Percentiles rank a stretch among this genome's conserved stretches.
phyloP scores from a whole-genome alignment of 805 yeast genomes.

The Lipomyces yamanashiensis region DNA sequence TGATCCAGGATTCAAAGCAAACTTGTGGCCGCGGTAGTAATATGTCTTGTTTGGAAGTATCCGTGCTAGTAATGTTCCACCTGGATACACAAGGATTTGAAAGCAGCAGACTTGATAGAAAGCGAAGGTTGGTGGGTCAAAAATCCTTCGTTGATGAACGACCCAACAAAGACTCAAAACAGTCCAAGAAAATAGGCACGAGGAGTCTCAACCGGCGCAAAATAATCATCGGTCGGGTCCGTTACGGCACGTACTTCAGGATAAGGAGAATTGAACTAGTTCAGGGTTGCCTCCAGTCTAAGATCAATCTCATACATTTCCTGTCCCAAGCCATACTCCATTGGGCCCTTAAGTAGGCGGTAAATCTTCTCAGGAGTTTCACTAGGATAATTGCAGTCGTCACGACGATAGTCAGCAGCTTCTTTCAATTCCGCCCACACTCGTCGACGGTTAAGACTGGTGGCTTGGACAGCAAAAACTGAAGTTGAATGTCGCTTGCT shows the following conservation, averaged over 20 bases:
- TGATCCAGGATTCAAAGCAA: conserved; percentile 61
- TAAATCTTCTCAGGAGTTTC: conserved; percentile 15
- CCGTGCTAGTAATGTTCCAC: conserved; percentile 50
- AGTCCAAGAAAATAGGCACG: conserved; percentile 59
- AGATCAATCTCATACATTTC: conserved; percentile 26
- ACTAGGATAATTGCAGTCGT: conserved; percentile 18
- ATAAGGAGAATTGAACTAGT: conserved; percentile 49
- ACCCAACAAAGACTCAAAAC: conserved; percentile 59
- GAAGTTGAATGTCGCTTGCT: conserved; percentile 42
- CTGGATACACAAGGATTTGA: conserved; percentile 66
- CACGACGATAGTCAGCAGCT: conserved; percentile 18
- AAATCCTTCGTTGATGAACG: conserved; percentile 62
- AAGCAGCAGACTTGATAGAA: conserved; percentile 62
- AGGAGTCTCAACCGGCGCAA: conserved; percentile 53
- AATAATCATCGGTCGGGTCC: conserved; percentile 50
- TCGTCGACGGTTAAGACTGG: conserved; percentile 42
- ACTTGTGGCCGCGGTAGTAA: conserved; percentile 44
- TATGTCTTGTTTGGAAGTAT: conserved; percentile 26
- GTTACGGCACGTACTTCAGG: conserved; percentile 60
- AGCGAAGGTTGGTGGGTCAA: conserved; percentile 63
- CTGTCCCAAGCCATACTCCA: conserved; percentile 24
- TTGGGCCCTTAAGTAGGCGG: conserved; percentile 13
- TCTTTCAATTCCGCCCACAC: conserved; percentile 43
- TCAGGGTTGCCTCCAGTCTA: conserved; percentile 29
- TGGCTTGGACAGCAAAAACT: conserved; percentile 2